phyloP scores from a whole-genome alignment of 306 rosid species.

The Fragaria ananassa region DNA sequence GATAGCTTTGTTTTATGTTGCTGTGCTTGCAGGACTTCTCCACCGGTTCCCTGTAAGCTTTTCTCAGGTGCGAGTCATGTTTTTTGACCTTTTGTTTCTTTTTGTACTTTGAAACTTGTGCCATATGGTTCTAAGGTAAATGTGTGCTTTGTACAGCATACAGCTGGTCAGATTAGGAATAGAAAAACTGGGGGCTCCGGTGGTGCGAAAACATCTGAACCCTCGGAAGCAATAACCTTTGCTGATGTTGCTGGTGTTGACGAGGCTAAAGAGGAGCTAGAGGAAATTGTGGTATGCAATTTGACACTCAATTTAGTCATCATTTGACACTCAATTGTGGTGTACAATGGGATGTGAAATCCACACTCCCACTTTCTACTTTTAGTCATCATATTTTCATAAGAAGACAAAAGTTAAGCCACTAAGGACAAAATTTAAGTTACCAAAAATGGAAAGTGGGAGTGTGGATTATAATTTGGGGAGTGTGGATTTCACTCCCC shows the following conservation, averaged over 20 bases:
- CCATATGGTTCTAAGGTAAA: conserved; percentile 29
- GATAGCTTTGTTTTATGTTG: conserved; percentile 90
- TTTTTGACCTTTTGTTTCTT: not conserved
- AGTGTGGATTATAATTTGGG: too few species aligned
- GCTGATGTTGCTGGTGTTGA: conserved; percentile 98
- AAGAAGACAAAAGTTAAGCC: too few species aligned
- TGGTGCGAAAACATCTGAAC: conserved; percentile 72
- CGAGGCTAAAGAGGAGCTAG: conserved; percentile 98
- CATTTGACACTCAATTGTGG: too few species aligned
- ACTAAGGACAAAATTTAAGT: too few species aligned
- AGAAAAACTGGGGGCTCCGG: conserved; percentile 77
- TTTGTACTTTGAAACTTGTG: conserved; percentile 15
- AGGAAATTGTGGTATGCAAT: conserved; percentile 88
- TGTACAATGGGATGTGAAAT: too few species aligned
- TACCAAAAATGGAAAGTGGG: too few species aligned
- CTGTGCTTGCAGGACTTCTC: conserved; percentile 83
- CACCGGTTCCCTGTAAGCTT: conserved; percentile 82
- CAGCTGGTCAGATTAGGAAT: conserved; percentile 87
- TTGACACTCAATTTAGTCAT: conserved; percentile 22
- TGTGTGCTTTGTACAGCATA: conserved; percentile 57
- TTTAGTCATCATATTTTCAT: too few species aligned
- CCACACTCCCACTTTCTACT: too few species aligned
- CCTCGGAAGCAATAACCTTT: conserved; percentile 80
- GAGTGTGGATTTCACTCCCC: not conserved
- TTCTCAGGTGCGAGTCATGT: conserved; percentile 57